Evolutionary conservation across 805 yeast genomes (phyloP), one percentile per base, ranked within the genome.

Genomic region (Starmerella khaoyaiensis): DNA sequence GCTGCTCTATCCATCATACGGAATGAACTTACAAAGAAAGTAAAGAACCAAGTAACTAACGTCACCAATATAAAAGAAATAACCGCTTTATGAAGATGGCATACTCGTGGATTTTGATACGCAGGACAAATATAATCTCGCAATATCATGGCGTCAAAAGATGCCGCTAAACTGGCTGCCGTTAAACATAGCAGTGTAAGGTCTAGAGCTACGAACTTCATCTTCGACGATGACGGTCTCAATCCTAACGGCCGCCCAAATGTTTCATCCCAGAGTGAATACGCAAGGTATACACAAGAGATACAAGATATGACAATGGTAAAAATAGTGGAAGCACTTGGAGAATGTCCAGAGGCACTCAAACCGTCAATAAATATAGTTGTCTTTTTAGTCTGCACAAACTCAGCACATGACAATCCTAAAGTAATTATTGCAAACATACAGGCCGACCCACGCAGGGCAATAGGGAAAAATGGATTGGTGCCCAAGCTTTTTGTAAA

Each of bases 241-340:
- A 90, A 64, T 0, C 98, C 98, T 33, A 90, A 57, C 0, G 97
- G 98, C 54, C 82, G 79, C 11, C 95, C 93, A 18, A 76, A 70
- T 58, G 82, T 87, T 58, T 90, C 98, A 57, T 90, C 97, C 51
- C 74, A 75, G 2, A 94, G 74, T 55, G 87, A 81, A 57, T 81
- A 84, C 3, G 76, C 59, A 39, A 84, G 67, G 54, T 90, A 90
- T 0, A 73, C 68, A 19, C 82, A 59, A 3, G 94, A 94, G 44
- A 75, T 64, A 21, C 82, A 63, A 52, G 84, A 87, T 4, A 87
- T 93, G 36, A 74, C 74, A 2, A 90, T 69, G 3, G 96, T 90
- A 93, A 90, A 83, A 31, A 86, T 75, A 0, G 97, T 81, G 49
- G 94, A 77, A 14, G 98, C 79, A 52, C 40, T 19, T 10, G 43